phyloP scores from a whole-genome alignment of 352 stramenopile species.

The Thalassiosira mediterranea region DNA sequence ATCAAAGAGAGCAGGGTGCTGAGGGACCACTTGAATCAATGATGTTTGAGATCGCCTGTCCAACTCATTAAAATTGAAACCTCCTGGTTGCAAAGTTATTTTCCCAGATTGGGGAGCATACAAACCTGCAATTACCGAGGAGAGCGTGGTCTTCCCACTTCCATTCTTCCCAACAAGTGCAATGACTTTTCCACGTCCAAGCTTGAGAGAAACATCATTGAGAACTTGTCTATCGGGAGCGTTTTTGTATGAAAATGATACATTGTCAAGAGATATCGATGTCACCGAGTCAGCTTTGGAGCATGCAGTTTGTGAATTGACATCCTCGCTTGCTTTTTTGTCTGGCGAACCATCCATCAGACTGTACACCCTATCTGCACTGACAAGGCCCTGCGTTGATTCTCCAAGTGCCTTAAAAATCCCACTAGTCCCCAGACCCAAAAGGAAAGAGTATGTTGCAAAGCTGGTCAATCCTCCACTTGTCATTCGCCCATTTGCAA shows the following conservation, averaged over 20 bases:
- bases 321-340: constrained; percentile 19
- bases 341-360: constrained; percentile 52
- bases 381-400: constrained; percentile 59
- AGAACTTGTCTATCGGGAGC: constrained; percentile 55
- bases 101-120: constrained; percentile 57
- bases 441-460: constrained; percentile 81
- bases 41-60: constrained; percentile 56
- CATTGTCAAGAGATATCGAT: constrained; percentile 63
- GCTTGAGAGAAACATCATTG: constrained; percentile 60
- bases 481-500: constrained; percentile 65
- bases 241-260: constrained; percentile 74
- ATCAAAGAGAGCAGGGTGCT: constrained; percentile 76
- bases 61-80: constrained; percentile 46
- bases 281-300: constrained; percentile 46
- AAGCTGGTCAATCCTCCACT: constrained; percentile 74
- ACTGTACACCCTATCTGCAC: constrained; percentile 60
- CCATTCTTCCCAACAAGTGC: constrained; percentile 81
- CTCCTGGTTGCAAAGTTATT: constrained; percentile 49
- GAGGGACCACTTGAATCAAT: constrained; percentile 79
- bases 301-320: constrained; percentile 5
- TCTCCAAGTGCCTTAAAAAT: constrained; percentile 69
- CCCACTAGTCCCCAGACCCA: constrained; percentile 76
- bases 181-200: constrained; percentile 72
- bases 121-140: constrained; percentile 72
- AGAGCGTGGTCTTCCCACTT: constrained; percentile 71